Base-by-base conservation (phyloP, 2,329 filamentous ascomycete species). In the Calonectria pseudoturangicola region DNA sequence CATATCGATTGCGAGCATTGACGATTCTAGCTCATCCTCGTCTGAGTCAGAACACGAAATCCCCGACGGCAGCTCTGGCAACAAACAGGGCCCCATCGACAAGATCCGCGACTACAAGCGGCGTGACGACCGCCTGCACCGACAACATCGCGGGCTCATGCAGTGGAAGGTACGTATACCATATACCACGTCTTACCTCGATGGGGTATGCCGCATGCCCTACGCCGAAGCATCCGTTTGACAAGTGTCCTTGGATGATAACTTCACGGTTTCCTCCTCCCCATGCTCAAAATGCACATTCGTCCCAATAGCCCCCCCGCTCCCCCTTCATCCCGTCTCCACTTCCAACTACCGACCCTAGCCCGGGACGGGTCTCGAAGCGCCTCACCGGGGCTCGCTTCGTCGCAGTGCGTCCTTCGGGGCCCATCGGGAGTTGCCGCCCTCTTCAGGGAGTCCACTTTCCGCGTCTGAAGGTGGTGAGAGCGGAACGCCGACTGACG, bases 71-170 rank as follows among this genome's bases (percentile, higher is more conserved):
- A 85, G 82, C 66, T 74, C 76, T 15, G 76, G 83, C 79, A 33
- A 87, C 84, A 74, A 84, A 87, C 73, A 91, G 87, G 47, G 80
- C 85, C 45, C 83, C 86, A 70, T 85, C 12, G 88, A 88, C 51
- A 86, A 89, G 79, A 72, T 91, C 56, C 88, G 87, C 70, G 92
- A 93, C 72, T 93, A 92, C 80, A 90, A 89, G 79, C 86, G 87
- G 70, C 86, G 92, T 76, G 85, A 88, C 74, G 90, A 89, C 82
- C 87, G 89, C 73, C 83, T 93, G 74, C 92, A 94, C 81, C 85
- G 92, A 62, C 89, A 90, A 79, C 92, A 95, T 79, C 85, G 92
- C 27, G 93, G 93, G 0, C 80, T 93, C 48, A 95, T 95, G 93
- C 93, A 95, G 83, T 95, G 92, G 91, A 85, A 85, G 81, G 83